Evolutionary conservation across 768 basidiomycete genomes (phyloP).

Genomic region (Hypholoma fasciculare): DNA sequence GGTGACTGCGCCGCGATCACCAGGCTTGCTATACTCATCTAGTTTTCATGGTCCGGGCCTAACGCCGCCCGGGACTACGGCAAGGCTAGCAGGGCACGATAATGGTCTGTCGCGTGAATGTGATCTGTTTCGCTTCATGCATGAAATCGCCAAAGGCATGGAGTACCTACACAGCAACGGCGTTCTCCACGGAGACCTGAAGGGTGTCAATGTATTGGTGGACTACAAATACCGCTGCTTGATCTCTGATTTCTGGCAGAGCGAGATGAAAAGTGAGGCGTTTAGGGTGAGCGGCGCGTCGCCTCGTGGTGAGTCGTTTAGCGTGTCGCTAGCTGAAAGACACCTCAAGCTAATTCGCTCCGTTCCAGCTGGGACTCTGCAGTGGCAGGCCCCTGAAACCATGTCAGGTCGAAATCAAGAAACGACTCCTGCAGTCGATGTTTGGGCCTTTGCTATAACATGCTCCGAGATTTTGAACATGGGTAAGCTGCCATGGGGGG

Average conservation of each 20-base stretch:
- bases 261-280: constrained; percentile 76
- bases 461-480: constrained; percentile 69
- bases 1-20: not conserved
- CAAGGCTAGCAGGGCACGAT: constrained; percentile 12
- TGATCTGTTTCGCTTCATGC: constrained; percentile 61
- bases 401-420: constrained; percentile 43
- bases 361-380: constrained; percentile 56
- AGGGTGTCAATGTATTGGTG: constrained; percentile 79
- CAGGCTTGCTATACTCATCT: not conserved
- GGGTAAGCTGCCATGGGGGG: constrained; percentile 62
- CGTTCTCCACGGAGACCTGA: constrained; percentile 79
- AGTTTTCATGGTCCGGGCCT: not conserved
- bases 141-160: constrained; percentile 86
- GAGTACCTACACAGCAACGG: constrained; percentile 70
- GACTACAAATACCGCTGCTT: constrained; percentile 67
- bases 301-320: constrained; percentile 40
- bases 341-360: not conserved
- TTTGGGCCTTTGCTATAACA: constrained; percentile 70
- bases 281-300: constrained; percentile 57
- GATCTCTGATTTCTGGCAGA: constrained; percentile 84
- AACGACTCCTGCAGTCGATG: constrained; percentile 59
- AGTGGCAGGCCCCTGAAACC: constrained; percentile 75
- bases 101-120: constrained; percentile 24
- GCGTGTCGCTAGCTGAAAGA: not conserved
- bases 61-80: constrained; percentile 7